phyloP scores from a whole-genome alignment of 2,329 filamentous ascomycete genomes.

The Fusarium sp. region DNA sequence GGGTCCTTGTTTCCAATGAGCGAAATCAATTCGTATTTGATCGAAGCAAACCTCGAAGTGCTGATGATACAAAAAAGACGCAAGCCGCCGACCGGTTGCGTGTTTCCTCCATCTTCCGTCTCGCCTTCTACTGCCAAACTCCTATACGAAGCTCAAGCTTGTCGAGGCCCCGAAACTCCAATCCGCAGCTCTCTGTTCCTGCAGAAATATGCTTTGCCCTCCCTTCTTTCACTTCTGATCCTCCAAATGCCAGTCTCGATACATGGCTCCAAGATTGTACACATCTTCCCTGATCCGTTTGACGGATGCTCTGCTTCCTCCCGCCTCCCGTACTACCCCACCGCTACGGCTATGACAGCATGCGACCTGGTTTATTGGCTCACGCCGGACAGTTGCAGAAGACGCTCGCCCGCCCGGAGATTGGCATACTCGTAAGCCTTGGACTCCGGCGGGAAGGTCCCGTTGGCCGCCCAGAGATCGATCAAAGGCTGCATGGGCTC shows the following conservation, averaged over 20 bases:
- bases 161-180: slow-evolving; percentile 38
- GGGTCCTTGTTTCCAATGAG: slow-evolving; percentile 22
- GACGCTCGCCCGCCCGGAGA: slow-evolving; percentile 67
- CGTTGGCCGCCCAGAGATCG: slow-evolving; percentile 90
- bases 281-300: slow-evolving; percentile 23
- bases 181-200: slow-evolving; percentile 38
- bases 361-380: slow-evolving; percentile 38
- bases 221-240: slow-evolving; percentile 9
- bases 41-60: slow-evolving; percentile 25
- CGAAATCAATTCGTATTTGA: slow-evolving; percentile 37
- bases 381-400: slow-evolving; percentile 62
- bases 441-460: slow-evolving; percentile 83
- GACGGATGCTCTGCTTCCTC: slow-evolving; percentile 24
- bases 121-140: slow-evolving; percentile 25
- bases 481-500: slow-evolving; percentile 97
- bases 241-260: slow-evolving; percentile 21
- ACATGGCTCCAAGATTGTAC: slow-evolving; percentile 36
- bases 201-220: slow-evolving; percentile 32
- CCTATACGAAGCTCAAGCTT: slow-evolving; percentile 17
- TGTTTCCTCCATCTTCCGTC: slow-evolving; percentile 17
- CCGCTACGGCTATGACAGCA: slow-evolving; percentile 11
- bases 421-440: slow-evolving; percentile 76
- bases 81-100: slow-evolving; percentile 12
- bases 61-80: slow-evolving; percentile 26
- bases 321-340: slow-evolving; percentile 23